A percentile compares a stretch with the other conserved stretches of the same genome.
phyloP scores from a whole-genome alignment of 1,139 yeast genomes.

The Yamadazyma siamensis region DNA sequence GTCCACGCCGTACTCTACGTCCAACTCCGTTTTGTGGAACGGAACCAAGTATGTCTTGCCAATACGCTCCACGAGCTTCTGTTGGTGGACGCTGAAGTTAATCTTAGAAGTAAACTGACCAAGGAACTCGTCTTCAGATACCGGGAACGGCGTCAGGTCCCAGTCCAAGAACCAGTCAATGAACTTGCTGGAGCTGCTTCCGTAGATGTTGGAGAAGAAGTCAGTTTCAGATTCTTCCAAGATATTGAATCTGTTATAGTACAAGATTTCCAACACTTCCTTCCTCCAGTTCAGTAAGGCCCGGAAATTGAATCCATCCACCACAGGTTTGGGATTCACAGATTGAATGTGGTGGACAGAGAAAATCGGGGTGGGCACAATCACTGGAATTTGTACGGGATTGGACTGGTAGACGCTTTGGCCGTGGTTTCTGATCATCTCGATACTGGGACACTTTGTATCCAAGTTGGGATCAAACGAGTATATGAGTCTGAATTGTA shows the following conservation, averaged over 20 bases:
- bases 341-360: constrained; percentile 36
- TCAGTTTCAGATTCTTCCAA: constrained; percentile 14
- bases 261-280: constrained; percentile 27
- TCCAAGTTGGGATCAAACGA: constrained; percentile 59
- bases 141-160: constrained; percentile 16
- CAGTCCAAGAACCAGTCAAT: constrained; percentile 26
- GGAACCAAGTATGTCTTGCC: constrained; percentile 8
- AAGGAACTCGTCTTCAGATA: constrained; percentile 14
- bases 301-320: constrained; percentile 14
- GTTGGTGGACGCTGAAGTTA: constrained; percentile 21
- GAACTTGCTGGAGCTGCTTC: constrained; percentile 23
- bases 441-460: constrained; percentile 38
- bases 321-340: constrained; percentile 26
- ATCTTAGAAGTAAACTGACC: constrained; percentile 21
- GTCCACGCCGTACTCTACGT: constrained; percentile 12
- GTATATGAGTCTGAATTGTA: constrained; percentile 44
- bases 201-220: constrained; percentile 27
- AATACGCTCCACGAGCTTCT: constrained; percentile 23
- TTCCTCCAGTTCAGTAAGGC: constrained; percentile 32
- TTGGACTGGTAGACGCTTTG: constrained; percentile 9
- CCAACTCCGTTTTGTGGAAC: constrained; percentile 6
- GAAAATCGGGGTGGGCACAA: constrained; percentile 36
- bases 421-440: constrained; percentile 25
- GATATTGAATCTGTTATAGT: constrained; percentile 26
- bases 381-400: constrained; percentile 27